A percentile compares a stretch with the other conserved stretches of the same genome.
phyloP scores from a whole-genome alignment of 1,284 basidiomycete genomes.

The Ceratobasidium sp. region DNA sequence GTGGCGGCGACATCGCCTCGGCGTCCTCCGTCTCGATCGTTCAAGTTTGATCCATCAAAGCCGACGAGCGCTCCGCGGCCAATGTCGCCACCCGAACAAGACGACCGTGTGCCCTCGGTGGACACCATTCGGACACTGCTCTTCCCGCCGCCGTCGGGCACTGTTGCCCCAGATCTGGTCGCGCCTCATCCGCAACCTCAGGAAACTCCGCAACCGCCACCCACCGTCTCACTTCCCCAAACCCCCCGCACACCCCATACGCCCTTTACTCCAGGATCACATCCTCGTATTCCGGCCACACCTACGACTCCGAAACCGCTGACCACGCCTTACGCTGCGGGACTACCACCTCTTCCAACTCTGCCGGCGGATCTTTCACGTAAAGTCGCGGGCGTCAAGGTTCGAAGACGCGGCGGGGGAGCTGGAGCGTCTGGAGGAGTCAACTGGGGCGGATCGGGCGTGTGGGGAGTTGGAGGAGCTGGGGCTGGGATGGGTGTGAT shows the following conservation, averaged over 20 bases:
- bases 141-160: neutral
- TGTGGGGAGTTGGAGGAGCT: conserved; percentile 4
- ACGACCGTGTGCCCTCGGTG: conserved; percentile 1
- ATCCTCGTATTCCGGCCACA: neutral
- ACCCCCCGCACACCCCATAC: conserved; percentile 4
- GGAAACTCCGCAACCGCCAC: neutral
- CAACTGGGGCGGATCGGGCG: conserved; percentile 28
- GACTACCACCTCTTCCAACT: conserved; percentile 2
- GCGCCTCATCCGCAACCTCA: neutral
- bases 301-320: conserved; percentile 27
- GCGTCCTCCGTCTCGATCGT: neutral
- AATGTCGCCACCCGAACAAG: conserved; percentile 16
- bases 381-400: conserved; percentile 25
- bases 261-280: neutral
- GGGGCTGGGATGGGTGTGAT: conserved; percentile 4
- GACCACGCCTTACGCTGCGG: conserved; percentile 7
- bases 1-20: neutral
- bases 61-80: conserved; percentile 10
- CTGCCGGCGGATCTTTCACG: conserved; percentile 15
- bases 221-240: neutral
- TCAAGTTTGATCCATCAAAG: conserved; percentile 16
- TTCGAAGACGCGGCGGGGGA: neutral
- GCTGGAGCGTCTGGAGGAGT: neutral
- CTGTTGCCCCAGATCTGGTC: neutral
- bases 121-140: neutral